These are phyloP conservation scores for Globisporangium spiculum DNA, from an alignment of 352 stramenopile genomes.

Conservation along the genomic window DNA sequence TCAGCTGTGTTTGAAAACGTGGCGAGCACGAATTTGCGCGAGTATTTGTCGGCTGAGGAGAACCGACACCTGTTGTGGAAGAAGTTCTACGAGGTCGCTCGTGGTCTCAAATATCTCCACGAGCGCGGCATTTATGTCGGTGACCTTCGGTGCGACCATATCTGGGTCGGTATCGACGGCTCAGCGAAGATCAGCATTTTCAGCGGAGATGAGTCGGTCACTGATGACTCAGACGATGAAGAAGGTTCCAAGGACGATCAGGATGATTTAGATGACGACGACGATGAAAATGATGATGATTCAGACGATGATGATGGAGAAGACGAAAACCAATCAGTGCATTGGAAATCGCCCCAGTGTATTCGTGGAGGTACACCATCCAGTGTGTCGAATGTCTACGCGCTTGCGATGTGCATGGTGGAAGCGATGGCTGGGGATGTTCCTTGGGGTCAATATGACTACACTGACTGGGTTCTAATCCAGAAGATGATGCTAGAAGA, in stretches of 20 bases:
- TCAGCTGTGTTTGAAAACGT: not conserved
- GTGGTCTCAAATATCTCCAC: not conserved
- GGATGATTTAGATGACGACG: no score
- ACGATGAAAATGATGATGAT: no score
- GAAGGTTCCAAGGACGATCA: no score
- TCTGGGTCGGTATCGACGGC: not conserved
- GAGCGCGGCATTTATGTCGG: not conserved
- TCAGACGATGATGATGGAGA: no score
- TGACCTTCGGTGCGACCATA: not conserved
- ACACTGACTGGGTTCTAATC: not conserved
- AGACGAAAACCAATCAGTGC: not conserved
- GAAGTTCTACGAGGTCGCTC: not conserved
- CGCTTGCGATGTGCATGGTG: not conserved
- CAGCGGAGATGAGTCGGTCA: not conserved
- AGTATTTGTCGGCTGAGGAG: not conserved
- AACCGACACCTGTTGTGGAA: not conserved
- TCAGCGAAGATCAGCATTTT: constrained; percentile 6
- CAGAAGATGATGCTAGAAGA: not conserved
- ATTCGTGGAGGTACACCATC: not conserved
- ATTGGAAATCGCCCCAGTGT: constrained; percentile 5
- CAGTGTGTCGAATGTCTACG: not conserved
- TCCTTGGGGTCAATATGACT: not conserved
- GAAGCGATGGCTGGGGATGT: constrained; percentile 1
- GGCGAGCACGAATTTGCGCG: not conserved
- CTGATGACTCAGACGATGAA: no score